phyloP scores from a whole-genome alignment of 1,284 basidiomycete genomes.

The Rhizoctonia solani region DNA sequence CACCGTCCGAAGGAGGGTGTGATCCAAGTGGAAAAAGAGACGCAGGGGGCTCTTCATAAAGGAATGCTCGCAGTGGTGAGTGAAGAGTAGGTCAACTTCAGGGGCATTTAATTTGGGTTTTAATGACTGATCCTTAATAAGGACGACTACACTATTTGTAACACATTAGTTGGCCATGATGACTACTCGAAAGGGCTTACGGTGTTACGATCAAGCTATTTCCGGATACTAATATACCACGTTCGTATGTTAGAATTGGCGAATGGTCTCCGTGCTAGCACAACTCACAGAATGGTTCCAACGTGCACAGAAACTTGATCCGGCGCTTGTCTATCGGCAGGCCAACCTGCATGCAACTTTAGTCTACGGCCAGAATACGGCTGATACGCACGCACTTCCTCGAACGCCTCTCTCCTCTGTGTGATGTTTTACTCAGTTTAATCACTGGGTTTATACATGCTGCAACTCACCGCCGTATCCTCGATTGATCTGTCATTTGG shows the following conservation, averaged over 20 bases:
- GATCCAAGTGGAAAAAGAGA: slow-evolving; percentile 61
- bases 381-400: slow-evolving; percentile 56
- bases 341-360: slow-evolving; percentile 64
- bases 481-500: slow-evolving; percentile 67
- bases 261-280: not conserved
- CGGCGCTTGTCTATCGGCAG: slow-evolving; percentile 67
- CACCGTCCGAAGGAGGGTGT: slow-evolving; percentile 29
- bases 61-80: slow-evolving; percentile 77
- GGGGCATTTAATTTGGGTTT: slow-evolving; percentile 77
- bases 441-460: not conserved
- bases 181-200: slow-evolving; percentile 50
- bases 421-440: not conserved
- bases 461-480: slow-evolving; percentile 76
- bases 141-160: slow-evolving; percentile 69
- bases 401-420: slow-evolving; percentile 75
- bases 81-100: slow-evolving; percentile 80
- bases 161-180: slow-evolving; percentile 1
- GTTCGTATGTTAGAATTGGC: not conserved
- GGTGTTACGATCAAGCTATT: slow-evolving; percentile 77
- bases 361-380: not conserved
- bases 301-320: slow-evolving; percentile 70
- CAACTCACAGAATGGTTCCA: slow-evolving; percentile 67
- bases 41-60: slow-evolving; percentile 54
- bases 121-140: slow-evolving; percentile 64
- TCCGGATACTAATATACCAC: slow-evolving; percentile 50